phyloP scores from a whole-genome alignment of 768 basidiomycete species.

The Trametes maxima region DNA sequence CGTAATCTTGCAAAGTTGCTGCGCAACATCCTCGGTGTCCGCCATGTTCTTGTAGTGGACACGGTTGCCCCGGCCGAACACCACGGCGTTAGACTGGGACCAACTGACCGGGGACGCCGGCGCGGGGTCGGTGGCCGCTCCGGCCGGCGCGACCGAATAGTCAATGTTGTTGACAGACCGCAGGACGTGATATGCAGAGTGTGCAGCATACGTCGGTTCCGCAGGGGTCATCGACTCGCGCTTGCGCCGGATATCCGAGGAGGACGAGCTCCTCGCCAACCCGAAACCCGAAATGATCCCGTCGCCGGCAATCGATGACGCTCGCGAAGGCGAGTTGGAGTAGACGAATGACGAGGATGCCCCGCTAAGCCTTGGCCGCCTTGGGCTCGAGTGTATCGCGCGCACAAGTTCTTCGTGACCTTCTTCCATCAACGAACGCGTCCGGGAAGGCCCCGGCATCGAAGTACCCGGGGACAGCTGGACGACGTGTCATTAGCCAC shows the following conservation, averaged over 20 bases:
- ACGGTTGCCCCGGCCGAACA: slow-evolving; percentile 56
- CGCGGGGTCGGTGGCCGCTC: slow-evolving; percentile 15
- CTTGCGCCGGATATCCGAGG: slow-evolving; percentile 13
- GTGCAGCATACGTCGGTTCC: not conserved
- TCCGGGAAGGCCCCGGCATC: slow-evolving; percentile 2
- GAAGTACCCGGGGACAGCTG: slow-evolving; percentile 10
- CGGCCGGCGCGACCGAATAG: slow-evolving; percentile 17
- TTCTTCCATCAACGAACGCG: slow-evolving; percentile 8
- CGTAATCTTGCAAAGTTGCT: slow-evolving; percentile 52
- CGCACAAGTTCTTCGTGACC: slow-evolving; percentile 9
- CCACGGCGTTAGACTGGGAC: slow-evolving; percentile 47
- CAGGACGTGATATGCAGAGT: slow-evolving; percentile 20
- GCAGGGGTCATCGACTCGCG: slow-evolving; percentile 17
- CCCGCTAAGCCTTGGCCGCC: slow-evolving; percentile 8
- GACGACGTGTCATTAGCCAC: slow-evolving; percentile 5
- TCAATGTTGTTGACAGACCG: slow-evolving; percentile 20
- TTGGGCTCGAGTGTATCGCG: slow-evolving; percentile 4
- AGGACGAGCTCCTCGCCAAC: slow-evolving; percentile 13
- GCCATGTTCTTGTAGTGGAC: slow-evolving; percentile 53
- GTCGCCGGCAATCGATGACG: slow-evolving; percentile 18
- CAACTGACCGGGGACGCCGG: slow-evolving; percentile 39
- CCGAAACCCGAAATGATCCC: slow-evolving; percentile 3
- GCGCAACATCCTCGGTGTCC: slow-evolving; percentile 40
- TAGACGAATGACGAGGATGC: slow-evolving; percentile 11
- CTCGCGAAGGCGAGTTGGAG: slow-evolving; percentile 11